Evolutionary conservation across 31 red algal species (phyloP), one percentile per base, ranked within the genome.

Genomic region (Pterothamnion heteromorphum): DNA sequence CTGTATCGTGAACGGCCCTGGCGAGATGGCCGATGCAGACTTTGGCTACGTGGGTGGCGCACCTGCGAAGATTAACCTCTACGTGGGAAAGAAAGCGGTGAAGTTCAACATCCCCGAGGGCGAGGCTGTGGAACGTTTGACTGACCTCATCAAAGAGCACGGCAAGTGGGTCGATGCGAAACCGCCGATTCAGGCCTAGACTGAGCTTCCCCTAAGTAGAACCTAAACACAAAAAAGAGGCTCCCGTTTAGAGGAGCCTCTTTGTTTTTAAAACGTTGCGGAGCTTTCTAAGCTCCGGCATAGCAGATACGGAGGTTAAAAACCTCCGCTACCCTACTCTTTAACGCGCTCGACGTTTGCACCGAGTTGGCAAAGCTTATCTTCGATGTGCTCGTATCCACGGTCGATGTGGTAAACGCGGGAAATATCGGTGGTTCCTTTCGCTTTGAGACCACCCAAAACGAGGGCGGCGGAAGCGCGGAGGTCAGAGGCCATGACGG

Each of bases 11-110:
- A 99, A 99, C 74, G 98, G 98, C 3, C 98, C 98, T n/a, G 98
- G 98, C 3, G 98, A 99, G 80, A 99, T 99, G 98, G 98, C 98
- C 14, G 98, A 99, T 80, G 98, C 98, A 22, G 98, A 99, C 87
- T 99, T 95, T 58, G 98, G 98, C 4, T 99, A 99, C 74, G 98
- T 99, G 0, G 98, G 98, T 14, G 96, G 92, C 38, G 74, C 90
- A 34, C 36, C 95, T 76, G 96, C 95, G 27, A 74, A 93, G 21
- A 99, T 99, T 86, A 93, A 91, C 35, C 80, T 99, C 31, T 99
- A 99, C 71, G 92, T 93, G 26, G 95, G 96, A 18, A 86, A 93
- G 0, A 93, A 93, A 41, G 96, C 95, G 93, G 96, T 99, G 27
- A 4, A 89, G 3, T 26, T 83, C 30, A 97, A 92, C 4, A 95